Conservation (phyloP, 2,329 filamentous ascomycete genomes). For the Sphaerulina vaccinii region DNA sequence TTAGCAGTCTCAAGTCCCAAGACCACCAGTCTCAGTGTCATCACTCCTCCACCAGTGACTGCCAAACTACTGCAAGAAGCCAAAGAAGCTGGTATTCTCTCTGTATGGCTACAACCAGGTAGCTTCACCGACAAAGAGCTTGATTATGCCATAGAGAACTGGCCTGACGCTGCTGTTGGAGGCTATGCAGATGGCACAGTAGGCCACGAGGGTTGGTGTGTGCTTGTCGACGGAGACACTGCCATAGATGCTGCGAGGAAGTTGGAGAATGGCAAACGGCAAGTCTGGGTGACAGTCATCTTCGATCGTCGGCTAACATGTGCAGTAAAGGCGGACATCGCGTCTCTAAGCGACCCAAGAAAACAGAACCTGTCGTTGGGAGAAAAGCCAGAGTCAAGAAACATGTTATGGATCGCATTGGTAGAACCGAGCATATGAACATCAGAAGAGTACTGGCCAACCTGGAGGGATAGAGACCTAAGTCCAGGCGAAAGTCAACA, state of each 20-base stretch:
- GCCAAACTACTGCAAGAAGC: slow-evolving; percentile 74
- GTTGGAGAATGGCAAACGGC: slow-evolving; percentile 9
- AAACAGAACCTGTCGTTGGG: slow-evolving; percentile 9
- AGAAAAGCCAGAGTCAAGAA: slow-evolving; percentile 15
- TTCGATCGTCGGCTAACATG: neutral
- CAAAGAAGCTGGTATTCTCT: slow-evolving; percentile 66
- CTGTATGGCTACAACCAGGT: slow-evolving; percentile 89
- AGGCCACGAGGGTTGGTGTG: slow-evolving; percentile 79
- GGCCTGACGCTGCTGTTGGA: slow-evolving; percentile 65
- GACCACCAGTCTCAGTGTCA: slow-evolving; percentile 76
- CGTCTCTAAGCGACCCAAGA: slow-evolving; percentile 12
- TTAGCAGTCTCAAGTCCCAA: slow-evolving; percentile 63
- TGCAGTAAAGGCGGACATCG: slow-evolving; percentile 15
- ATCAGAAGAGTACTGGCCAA: slow-evolving; percentile 11
- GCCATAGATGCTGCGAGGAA: slow-evolving; percentile 52
- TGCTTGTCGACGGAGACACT: slow-evolving; percentile 77
- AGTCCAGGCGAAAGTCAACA: neutral
- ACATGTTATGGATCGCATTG: slow-evolving; percentile 10
- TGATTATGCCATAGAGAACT: slow-evolving; percentile 65
- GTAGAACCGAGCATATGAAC: slow-evolving; percentile 11
- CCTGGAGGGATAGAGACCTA: slow-evolving; percentile 2
- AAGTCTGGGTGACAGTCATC: slow-evolving; percentile 1
- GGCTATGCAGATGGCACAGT: slow-evolving; percentile 64
- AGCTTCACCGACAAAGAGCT: slow-evolving; percentile 77
- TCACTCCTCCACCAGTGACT: slow-evolving; percentile 81